Percentiles rank a stretch among this genome's conserved stretches.
phyloP scores from a whole-genome alignment of 2,329 filamentous ascomycete genomes.

The Fusarium fujikuroi region DNA sequence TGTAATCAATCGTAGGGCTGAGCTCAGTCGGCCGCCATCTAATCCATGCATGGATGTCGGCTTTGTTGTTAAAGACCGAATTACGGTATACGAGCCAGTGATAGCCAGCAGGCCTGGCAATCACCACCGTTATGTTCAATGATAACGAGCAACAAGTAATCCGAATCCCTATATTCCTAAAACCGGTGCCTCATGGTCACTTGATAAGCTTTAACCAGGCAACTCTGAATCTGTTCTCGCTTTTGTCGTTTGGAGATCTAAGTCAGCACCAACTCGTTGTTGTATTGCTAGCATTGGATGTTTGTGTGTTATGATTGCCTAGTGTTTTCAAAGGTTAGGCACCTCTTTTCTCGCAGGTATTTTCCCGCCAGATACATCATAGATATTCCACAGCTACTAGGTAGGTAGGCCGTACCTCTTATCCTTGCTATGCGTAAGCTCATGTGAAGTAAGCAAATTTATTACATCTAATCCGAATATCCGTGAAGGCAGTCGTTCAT shows the following conservation, averaged over 20 bases:
- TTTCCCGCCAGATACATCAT: constrained; percentile 15
- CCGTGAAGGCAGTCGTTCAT: constrained; percentile 8
- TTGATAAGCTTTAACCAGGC: constrained; percentile 1
- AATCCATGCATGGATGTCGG: constrained; percentile 10
- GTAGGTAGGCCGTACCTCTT: neutral
- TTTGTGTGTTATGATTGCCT: constrained; percentile 20
- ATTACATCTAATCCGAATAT: constrained; percentile 10
- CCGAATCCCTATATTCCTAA: neutral
- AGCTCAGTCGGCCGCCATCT: constrained; percentile 32
- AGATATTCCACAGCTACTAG: neutral
- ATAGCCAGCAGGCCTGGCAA: neutral
- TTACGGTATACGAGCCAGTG: constrained; percentile 30
- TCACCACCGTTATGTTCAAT: constrained; percentile 15
- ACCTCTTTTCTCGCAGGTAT: constrained; percentile 11
- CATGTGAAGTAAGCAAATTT: neutral
- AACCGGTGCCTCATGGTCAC: neutral
- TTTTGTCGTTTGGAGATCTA: constrained; percentile 5
- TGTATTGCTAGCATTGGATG: constrained; percentile 4
- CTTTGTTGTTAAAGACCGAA: constrained; percentile 20
- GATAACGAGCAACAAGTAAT: constrained; percentile 27
- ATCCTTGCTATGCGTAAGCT: neutral
- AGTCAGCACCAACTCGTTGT: neutral
- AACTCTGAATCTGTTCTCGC: constrained; percentile 3
- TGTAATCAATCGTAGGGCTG: constrained; percentile 35
- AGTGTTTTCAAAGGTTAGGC: constrained; percentile 1